phyloP scores from a whole-genome alignment of 2,329 filamentous ascomycete species.

The Fusarium sp. region DNA sequence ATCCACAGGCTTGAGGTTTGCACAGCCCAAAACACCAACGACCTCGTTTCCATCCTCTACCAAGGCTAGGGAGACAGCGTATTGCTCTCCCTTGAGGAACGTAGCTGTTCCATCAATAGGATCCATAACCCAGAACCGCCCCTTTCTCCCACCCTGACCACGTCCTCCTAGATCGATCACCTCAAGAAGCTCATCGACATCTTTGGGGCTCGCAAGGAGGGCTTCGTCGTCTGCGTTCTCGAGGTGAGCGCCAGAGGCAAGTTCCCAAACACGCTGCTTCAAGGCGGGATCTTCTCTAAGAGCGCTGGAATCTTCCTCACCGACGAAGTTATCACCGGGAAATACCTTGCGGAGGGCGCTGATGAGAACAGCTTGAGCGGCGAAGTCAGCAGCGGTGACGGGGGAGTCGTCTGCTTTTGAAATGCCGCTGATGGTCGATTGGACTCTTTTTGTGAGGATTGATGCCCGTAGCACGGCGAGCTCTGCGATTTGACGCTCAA shows the following conservation, averaged over 20 bases:
- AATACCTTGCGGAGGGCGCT: slow-evolving; percentile 62
- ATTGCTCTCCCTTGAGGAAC: slow-evolving; percentile 69
- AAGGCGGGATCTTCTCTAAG: slow-evolving; percentile 60
- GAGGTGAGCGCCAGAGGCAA: slow-evolving; percentile 51
- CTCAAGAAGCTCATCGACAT: slow-evolving; percentile 66
- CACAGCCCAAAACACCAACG: slow-evolving; percentile 69
- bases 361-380: slow-evolving; percentile 70
- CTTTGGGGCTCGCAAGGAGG: slow-evolving; percentile 51
- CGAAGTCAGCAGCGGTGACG: slow-evolving; percentile 72
- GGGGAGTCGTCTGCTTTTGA: slow-evolving; percentile 67
- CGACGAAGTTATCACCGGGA: slow-evolving; percentile 66
- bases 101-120: slow-evolving; percentile 72
- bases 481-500: slow-evolving; percentile 48
- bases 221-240: slow-evolving; percentile 18
- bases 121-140: slow-evolving; percentile 69
- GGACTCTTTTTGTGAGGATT: slow-evolving; percentile 62
- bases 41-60: slow-evolving; percentile 65
- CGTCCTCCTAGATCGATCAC: slow-evolving; percentile 67
- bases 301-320: slow-evolving; percentile 66
- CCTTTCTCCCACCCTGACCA: slow-evolving; percentile 48
- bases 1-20: slow-evolving; percentile 59
- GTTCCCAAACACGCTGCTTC: slow-evolving; percentile 63
- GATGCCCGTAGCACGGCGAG: slow-evolving; percentile 64
- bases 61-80: slow-evolving; percentile 68
- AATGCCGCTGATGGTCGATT: slow-evolving; percentile 56